phyloP scores from a whole-genome alignment of 495 filamentous ascomycete species.

The Daldinia vernicosa region DNA sequence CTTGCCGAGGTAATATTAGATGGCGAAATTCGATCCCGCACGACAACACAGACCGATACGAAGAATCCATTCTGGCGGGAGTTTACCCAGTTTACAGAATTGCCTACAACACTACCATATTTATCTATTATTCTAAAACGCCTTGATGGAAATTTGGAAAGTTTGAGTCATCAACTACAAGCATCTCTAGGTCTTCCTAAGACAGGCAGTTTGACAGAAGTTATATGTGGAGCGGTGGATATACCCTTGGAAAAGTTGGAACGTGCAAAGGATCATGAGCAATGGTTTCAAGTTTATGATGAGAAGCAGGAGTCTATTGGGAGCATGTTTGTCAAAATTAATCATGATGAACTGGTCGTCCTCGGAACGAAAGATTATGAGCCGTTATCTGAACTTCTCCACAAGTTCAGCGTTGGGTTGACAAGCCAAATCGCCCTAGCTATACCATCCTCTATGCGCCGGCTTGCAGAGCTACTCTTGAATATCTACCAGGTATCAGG shows the following conservation, averaged over 20 bases:
- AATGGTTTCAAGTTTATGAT: constrained; percentile 87
- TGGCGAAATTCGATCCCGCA: constrained; percentile 86
- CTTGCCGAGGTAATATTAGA: constrained; percentile 94
- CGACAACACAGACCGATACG: constrained; percentile 81
- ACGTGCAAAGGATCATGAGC: constrained; percentile 79
- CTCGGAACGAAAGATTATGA: constrained; percentile 87
- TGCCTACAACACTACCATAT: constrained; percentile 81
- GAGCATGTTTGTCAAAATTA: constrained; percentile 85
- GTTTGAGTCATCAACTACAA: constrained; percentile 55
- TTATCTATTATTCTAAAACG: constrained; percentile 85
- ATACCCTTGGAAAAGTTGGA: constrained; percentile 86
- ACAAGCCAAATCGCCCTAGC: constrained; percentile 85
- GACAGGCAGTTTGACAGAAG: constrained; percentile 50
- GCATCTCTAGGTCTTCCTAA: constrained; percentile 54
- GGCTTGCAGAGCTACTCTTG: constrained; percentile 85
- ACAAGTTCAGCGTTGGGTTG: constrained; percentile 82
- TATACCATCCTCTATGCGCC: constrained; percentile 77
- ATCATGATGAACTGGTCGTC: constrained; percentile 87
- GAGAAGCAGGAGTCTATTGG: constrained; percentile 76
- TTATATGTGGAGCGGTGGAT: constrained; percentile 76
- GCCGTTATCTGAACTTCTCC: constrained; percentile 82
- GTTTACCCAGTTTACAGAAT: constrained; percentile 85
- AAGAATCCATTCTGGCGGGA: constrained; percentile 94
- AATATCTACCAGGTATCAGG: constrained; percentile 98
- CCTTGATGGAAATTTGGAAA: constrained; percentile 58